Percentiles rank a stretch among this genome's conserved stretches.
phyloP scores from a whole-genome alignment of 495 filamentous ascomycete species.

The Hypoxylon fragiforme region DNA sequence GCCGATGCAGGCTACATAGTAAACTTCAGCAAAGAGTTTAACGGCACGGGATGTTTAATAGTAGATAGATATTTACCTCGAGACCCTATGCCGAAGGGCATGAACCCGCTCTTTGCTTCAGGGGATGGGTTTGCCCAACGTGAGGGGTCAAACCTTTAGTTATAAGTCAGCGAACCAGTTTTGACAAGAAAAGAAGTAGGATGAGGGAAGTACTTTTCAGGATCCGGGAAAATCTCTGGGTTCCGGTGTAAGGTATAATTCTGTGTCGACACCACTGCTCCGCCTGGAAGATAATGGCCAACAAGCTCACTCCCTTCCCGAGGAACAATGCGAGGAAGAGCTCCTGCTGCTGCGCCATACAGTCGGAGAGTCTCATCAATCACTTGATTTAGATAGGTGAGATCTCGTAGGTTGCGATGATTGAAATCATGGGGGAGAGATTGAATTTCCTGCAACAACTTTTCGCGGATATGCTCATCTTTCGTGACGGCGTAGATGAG shows the following conservation, averaged over 20 bases:
- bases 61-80: constrained; percentile 22
- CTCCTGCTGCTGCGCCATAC: constrained; percentile 53
- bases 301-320: constrained; percentile 31
- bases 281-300: constrained; percentile 36
- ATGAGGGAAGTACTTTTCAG: constrained; percentile 14
- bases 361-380: constrained; percentile 61
- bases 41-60: constrained; percentile 11
- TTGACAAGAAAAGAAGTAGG: neutral
- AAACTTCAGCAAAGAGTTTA: neutral
- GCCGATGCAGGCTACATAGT: constrained; percentile 33
- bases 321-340: constrained; percentile 40
- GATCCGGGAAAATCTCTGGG: constrained; percentile 32
- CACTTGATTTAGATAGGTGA: constrained; percentile 54
- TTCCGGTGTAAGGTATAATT: constrained; percentile 42
- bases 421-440: constrained; percentile 41
- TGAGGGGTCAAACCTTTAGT: constrained; percentile 17
- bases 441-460: constrained; percentile 48
- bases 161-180: neutral
- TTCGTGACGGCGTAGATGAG: constrained; percentile 44
- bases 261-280: constrained; percentile 36
- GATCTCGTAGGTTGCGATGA: constrained; percentile 38
- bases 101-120: constrained; percentile 52
- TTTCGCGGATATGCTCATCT: constrained; percentile 37
- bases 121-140: constrained; percentile 39
- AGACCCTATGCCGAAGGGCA: constrained; percentile 53